These are phyloP conservation scores for Puccinia triticina DNA, from an alignment of 1,284 basidiomycete genomes.

Conservation along the genomic window DNA sequence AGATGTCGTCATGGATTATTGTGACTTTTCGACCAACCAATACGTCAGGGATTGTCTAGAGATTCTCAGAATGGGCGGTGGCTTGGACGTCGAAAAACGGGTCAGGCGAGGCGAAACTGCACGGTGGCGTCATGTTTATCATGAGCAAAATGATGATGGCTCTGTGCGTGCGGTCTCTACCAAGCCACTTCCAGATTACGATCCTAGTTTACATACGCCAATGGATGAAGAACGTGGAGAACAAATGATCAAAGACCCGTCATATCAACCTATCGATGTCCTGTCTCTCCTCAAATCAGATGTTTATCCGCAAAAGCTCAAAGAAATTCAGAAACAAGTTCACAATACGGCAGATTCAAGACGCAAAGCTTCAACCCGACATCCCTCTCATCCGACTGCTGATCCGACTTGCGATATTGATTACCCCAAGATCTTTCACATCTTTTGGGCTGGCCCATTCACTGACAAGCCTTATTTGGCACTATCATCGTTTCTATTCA, in stretches of 20 bases:
- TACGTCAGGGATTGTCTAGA: slow-evolving; percentile 78
- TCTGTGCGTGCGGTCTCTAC: slow-evolving; percentile 61
- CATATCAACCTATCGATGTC: slow-evolving; percentile 54
- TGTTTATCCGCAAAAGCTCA: slow-evolving; percentile 52
- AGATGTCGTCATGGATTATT: slow-evolving; percentile 82
- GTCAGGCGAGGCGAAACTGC: slow-evolving; percentile 68
- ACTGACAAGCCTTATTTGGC: slow-evolving; percentile 81
- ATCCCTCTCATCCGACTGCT: slow-evolving; percentile 59
- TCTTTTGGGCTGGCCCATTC: slow-evolving; percentile 82
- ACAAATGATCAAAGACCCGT: slow-evolving; percentile 54
- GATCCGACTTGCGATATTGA: slow-evolving; percentile 69
- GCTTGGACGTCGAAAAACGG: slow-evolving; percentile 68
- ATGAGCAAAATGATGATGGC: slow-evolving; percentile 65
- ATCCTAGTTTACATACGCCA: slow-evolving; percentile 24
- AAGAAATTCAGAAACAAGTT: slow-evolving; percentile 51
- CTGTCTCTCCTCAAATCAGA: slow-evolving; percentile 52
- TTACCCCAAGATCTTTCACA: slow-evolving; percentile 75
- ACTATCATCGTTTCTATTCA: slow-evolving; percentile 76
- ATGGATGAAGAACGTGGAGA: slow-evolving; percentile 53
- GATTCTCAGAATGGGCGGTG: slow-evolving; percentile 70
- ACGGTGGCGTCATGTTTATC: slow-evolving; percentile 70
- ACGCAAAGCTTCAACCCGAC: slow-evolving; percentile 56
- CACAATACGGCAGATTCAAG: slow-evolving; percentile 34
- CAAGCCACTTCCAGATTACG: slow-evolving; percentile 55
- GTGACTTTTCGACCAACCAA: slow-evolving; percentile 76